phyloP scores from a whole-genome alignment of 179 eudicot species.

The Sideroxylon spinosum region DNA sequence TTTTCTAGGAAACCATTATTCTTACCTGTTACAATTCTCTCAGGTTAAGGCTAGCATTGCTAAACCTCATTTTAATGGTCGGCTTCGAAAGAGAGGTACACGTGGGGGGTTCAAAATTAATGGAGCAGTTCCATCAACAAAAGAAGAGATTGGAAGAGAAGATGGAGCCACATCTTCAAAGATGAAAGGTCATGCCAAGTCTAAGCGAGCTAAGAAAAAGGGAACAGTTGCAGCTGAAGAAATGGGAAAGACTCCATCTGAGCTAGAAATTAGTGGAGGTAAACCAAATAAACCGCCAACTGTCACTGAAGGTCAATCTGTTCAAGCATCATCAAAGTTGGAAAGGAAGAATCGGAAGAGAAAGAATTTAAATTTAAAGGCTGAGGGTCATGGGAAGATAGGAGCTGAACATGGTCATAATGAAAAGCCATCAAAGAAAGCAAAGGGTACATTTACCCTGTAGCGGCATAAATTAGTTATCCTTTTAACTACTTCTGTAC shows the following conservation, averaged over 20 bases:
- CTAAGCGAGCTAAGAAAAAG: conserved; percentile 16
- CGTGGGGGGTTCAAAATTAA: conserved; percentile 30
- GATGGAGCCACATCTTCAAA: conserved; percentile 19
- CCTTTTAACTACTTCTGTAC: conserved; percentile 4
- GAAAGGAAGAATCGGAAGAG: conserved; percentile 12
- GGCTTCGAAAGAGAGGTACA: conserved; percentile 16
- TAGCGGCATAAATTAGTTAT: neutral
- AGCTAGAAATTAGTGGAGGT: conserved; percentile 7
- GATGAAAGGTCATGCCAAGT: conserved; percentile 15
- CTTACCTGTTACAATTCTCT: conserved; percentile 7
- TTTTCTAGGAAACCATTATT: neutral
- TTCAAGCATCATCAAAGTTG: conserved; percentile 10
- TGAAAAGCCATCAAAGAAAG: conserved; percentile 22
- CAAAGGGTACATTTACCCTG: conserved; percentile 18
- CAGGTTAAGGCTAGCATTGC: conserved; percentile 32
- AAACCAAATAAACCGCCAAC: neutral
- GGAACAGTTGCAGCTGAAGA: conserved; percentile 20
- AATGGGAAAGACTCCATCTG: conserved; percentile 1
- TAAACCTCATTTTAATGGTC: conserved; percentile 22
- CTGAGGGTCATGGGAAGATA: conserved; percentile 3
- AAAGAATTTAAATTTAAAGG: conserved; percentile 11
- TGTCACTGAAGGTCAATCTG: neutral
- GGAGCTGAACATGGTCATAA: neutral
- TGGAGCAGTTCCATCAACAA: neutral
- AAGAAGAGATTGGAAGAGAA: conserved; percentile 17